Conservation (phyloP, 768 basidiomycete species). For the Rhizopogon sp. region DNA sequence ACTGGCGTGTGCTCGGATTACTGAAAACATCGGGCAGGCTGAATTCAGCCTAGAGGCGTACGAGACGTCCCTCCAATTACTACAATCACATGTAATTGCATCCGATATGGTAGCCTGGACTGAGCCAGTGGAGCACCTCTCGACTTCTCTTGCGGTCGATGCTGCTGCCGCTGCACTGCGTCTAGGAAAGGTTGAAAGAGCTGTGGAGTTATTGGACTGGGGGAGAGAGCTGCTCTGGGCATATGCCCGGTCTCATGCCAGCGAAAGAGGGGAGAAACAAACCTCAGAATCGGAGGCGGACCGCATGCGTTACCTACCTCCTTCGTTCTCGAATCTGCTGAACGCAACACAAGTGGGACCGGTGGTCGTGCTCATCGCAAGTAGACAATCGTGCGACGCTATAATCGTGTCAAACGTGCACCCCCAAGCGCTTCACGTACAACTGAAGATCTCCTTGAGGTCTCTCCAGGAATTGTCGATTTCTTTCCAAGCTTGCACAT, state of each 20-base stretch:
- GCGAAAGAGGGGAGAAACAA: background rate
- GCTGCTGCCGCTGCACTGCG: background rate
- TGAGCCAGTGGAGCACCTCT: background rate
- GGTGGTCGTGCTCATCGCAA: background rate
- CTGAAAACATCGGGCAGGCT: background rate
- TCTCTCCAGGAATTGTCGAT: background rate
- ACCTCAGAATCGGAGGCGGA: background rate
- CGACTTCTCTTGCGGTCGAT: background rate
- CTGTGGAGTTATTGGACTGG: slow-evolving; percentile 1
- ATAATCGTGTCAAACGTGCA: background rate
- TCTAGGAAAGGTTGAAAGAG: background rate
- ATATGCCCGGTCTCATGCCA: background rate
- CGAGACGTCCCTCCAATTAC: background rate
- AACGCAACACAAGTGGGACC: background rate
- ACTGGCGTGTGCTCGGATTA: background rate
- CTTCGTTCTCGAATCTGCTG: background rate
- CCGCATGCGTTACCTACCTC: background rate
- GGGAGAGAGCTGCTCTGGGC: background rate
- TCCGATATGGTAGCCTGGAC: background rate
- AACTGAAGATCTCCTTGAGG: background rate
- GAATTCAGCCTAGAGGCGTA: slow-evolving; percentile 1
- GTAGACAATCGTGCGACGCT: background rate
- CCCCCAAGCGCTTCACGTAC: background rate
- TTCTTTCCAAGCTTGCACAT: background rate
- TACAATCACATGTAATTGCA: background rate